Percentiles rank a stretch among this genome's conserved stretches.
Evolutionary conservation across 140 eudicot genomes (phyloP).

Genomic region (Erigeron philadelphicus): DNA sequence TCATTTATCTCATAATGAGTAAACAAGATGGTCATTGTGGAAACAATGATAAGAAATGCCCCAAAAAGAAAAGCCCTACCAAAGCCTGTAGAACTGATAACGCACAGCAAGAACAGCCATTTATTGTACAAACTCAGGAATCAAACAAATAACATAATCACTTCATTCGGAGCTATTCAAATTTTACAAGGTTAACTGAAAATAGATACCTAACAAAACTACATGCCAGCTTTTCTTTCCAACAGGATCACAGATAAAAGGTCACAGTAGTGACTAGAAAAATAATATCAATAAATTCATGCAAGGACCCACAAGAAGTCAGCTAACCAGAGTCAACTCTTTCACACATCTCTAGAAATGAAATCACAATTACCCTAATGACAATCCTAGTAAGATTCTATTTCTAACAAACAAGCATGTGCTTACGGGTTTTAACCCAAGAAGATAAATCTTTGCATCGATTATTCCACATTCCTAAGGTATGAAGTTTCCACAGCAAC

Average conservation of each 20-base stretch:
- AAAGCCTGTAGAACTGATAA: neutral
- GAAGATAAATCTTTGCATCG: neutral
- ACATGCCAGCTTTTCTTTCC: neutral
- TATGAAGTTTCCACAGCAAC: neutral
- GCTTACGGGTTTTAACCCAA: neutral
- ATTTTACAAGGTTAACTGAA: neutral
- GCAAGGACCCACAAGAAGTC: neutral
- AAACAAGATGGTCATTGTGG: neutral
- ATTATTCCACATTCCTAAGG: neutral
- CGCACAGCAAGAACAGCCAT: neutral
- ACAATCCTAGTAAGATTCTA: neutral
- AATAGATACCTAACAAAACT: neutral
- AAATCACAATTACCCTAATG: neutral
- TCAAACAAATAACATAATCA: neutral
- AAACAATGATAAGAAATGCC: neutral
- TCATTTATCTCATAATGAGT: no score
- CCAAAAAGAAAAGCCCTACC: neutral
- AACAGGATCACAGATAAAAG: neutral
- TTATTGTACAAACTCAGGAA: neutral
- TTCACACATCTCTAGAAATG: neutral
- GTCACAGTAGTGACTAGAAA: neutral
- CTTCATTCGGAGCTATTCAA: neutral
- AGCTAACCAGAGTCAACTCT: neutral
- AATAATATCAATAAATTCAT: neutral
- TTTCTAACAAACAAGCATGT: neutral